phyloP scores from a whole-genome alignment of 2,329 filamentous ascomycete species.

The Claviceps citrina region DNA sequence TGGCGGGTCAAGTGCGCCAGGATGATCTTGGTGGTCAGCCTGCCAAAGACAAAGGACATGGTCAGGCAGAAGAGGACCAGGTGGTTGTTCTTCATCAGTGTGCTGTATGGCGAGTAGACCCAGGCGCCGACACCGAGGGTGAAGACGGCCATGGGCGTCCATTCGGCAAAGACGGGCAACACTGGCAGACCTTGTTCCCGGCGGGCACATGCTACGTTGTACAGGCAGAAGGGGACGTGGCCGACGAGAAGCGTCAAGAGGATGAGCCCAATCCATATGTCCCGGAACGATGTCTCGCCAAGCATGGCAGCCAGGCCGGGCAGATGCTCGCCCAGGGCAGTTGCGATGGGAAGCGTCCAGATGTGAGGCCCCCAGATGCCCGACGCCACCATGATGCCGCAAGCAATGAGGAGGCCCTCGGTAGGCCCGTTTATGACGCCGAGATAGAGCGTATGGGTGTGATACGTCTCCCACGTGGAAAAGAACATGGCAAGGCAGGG shows the following conservation, averaged over 20 bases:
- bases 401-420: conserved; percentile 83
- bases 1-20: conserved; percentile 85
- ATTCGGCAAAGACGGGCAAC: conserved; percentile 75
- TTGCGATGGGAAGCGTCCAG: conserved; percentile 62
- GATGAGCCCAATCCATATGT: conserved; percentile 72
- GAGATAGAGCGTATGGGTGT: conserved; percentile 92
- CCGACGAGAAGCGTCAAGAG: conserved; percentile 47
- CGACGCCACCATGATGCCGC: conserved; percentile 68
- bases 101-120: conserved; percentile 81
- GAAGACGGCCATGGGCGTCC: conserved; percentile 80
- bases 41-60: conserved; percentile 92
- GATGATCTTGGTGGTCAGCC: conserved; percentile 98
- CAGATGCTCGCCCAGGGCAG: conserved; percentile 43
- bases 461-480: conserved; percentile 98
- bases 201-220: conserved; percentile 70
- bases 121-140: conserved; percentile 61
- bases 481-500: conserved; percentile 98
- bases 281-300: conserved; percentile 59
- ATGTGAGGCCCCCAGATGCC: conserved; percentile 79
- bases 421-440: conserved; percentile 96
- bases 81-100: conserved; percentile 67
- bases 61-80: conserved; percentile 84
- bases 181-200: conserved; percentile 57
- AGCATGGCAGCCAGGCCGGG: conserved; percentile 42
- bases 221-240: conserved; percentile 79